A percentile compares a stretch with the other conserved stretches of the same genome.
Evolutionary conservation across 2,329 filamentous ascomycete species (phyloP).

Genomic region (Coniella vitis): DNA sequence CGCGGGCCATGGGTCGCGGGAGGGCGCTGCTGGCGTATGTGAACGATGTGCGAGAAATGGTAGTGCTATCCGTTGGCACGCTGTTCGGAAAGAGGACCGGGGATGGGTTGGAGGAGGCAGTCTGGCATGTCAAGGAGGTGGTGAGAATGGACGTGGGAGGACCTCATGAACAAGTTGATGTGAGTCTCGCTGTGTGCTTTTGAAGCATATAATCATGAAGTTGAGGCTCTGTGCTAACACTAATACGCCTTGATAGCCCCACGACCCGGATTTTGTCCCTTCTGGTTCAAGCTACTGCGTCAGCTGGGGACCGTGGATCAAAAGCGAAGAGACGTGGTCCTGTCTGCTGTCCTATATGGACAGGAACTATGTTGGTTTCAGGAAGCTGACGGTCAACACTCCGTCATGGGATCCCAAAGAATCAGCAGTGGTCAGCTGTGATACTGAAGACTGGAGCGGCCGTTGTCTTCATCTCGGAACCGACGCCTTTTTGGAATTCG

Average conservation of each 20-base stretch:
- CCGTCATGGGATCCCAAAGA: slow-evolving; percentile 28
- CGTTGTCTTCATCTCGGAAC: slow-evolving; percentile 44
- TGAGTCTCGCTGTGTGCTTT: slow-evolving; percentile 20
- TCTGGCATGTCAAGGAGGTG: slow-evolving; percentile 46
- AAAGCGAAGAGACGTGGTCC: slow-evolving; percentile 26
- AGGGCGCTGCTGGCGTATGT: slow-evolving; percentile 43
- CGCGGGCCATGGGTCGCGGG: slow-evolving; percentile 33
- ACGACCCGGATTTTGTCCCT: slow-evolving; percentile 43
- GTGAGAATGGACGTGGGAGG: slow-evolving; percentile 41
- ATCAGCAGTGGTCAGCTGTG: slow-evolving; percentile 31
- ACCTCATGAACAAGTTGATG: slow-evolving; percentile 32
- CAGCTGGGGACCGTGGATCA: slow-evolving; percentile 49
- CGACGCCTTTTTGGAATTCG: slow-evolving; percentile 51
- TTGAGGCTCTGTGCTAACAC: background rate
- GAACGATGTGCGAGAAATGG: slow-evolving; percentile 44
- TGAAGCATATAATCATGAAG: background rate
- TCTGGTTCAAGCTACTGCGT: slow-evolving; percentile 43
- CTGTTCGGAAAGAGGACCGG: slow-evolving; percentile 23
- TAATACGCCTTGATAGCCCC: background rate
- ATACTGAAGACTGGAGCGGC: slow-evolving; percentile 35
- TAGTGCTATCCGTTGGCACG: slow-evolving; percentile 42
- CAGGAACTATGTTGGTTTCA: slow-evolving; percentile 48
- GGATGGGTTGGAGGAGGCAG: slow-evolving; percentile 17
- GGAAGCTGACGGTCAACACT: slow-evolving; percentile 36
- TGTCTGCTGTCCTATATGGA: slow-evolving; percentile 45